Conservation (phyloP, 2,329 filamentous ascomycete genomes). For the Mycosphaerelloides madeirae region DNA sequence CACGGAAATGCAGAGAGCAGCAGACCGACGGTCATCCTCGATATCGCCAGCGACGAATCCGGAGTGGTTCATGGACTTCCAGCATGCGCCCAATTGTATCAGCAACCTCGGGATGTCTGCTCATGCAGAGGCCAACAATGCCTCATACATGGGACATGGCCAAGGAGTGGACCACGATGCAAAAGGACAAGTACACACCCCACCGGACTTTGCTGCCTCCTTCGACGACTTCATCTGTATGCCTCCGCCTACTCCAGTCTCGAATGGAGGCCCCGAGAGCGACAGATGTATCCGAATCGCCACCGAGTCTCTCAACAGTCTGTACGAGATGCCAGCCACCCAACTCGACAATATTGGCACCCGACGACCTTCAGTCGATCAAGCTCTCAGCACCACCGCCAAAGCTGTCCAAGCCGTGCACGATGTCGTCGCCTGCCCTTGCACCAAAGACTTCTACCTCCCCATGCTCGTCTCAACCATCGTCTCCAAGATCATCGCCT, state of each 20-base stretch:
- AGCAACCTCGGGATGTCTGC: too few relatives aligned
- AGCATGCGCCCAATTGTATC: too few relatives aligned
- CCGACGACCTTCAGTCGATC: slow-evolving; percentile 13
- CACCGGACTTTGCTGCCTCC: background rate
- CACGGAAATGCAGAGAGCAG: slow-evolving; percentile 8
- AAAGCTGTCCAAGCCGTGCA: slow-evolving; percentile 14
- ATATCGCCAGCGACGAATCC: slow-evolving; percentile 6
- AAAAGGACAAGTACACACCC: too few relatives aligned
- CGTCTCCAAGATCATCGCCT: slow-evolving; percentile 15
- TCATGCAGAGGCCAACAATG: too few relatives aligned
- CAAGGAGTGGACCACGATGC: too few relatives aligned
- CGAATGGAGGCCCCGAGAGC: background rate
- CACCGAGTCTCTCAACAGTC: slow-evolving; percentile 12
- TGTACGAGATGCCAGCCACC: slow-evolving; percentile 16
- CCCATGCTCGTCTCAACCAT: slow-evolving; percentile 12
- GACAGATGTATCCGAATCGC: slow-evolving; percentile 14
- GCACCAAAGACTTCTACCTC: slow-evolving; percentile 16
- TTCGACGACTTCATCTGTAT: slow-evolving; percentile 8
- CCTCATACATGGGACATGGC: too few relatives aligned
- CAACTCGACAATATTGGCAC: slow-evolving; percentile 8
- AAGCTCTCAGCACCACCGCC: slow-evolving; percentile 12
- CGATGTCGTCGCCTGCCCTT: slow-evolving; percentile 14
- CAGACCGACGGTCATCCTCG: slow-evolving; percentile 9
- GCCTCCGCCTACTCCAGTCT: slow-evolving; percentile 2
- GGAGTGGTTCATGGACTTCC: slow-evolving; percentile 21